Conservation (phyloP, 2,329 filamentous ascomycete genomes). For the Cladosporium sp. region DNA sequence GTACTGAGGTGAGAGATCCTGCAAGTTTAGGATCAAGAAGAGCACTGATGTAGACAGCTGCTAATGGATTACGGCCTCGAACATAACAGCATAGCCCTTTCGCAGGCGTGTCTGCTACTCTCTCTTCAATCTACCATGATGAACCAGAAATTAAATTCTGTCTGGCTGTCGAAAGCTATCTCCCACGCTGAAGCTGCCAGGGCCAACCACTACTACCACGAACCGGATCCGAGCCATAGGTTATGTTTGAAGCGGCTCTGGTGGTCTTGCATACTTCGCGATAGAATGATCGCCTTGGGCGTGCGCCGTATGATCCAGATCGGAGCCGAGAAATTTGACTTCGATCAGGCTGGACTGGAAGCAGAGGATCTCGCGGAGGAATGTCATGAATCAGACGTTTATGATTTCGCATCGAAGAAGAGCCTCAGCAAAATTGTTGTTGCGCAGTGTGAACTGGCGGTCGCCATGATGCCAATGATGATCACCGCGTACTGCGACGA, state of each 20-base stretch:
- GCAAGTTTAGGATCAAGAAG: neutral
- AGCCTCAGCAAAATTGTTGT: neutral
- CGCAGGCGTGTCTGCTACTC: neutral
- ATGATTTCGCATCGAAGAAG: neutral
- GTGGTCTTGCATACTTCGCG: slow-evolving; percentile 5
- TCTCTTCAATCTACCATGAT: neutral
- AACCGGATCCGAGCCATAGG: neutral
- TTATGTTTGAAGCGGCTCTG: neutral
- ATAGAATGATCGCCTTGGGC: neutral
- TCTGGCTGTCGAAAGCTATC: slow-evolving; percentile 5
- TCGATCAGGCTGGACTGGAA: neutral
- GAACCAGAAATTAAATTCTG: neutral
- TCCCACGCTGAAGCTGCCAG: neutral
- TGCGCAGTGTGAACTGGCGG: neutral
- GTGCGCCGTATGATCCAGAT: slow-evolving; percentile 1
- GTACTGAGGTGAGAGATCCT: neutral
- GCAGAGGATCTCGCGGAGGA: neutral
- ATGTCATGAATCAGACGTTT: neutral
- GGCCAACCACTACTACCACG: neutral
- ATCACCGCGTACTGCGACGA: neutral
- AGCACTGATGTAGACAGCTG: neutral
- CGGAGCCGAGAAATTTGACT: neutral
- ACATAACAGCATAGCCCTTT: neutral
- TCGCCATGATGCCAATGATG: neutral
- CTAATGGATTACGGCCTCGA: neutral